Evolutionary conservation across 768 basidiomycete species (phyloP), one percentile per base, ranked within the genome.

Genomic region (Heimioporus sp.): DNA sequence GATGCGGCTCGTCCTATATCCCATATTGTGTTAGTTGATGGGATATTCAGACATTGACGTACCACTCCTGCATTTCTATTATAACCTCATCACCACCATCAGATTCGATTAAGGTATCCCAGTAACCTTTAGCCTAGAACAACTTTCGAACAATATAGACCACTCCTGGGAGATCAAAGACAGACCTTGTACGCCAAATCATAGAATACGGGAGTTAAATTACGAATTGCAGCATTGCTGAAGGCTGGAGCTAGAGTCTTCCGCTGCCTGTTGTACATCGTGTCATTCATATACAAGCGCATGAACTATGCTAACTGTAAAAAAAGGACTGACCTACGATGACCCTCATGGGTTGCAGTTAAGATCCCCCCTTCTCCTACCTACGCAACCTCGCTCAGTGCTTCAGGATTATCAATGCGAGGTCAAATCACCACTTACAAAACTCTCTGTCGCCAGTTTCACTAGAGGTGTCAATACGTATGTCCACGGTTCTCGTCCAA

Each of bases 291-390:
- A 24, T 5, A 24, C 21, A 24, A 2, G 5, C 21, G 2, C 21
- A 24, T 5, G 21, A 24, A 24, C 3, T 24, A 24, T 24, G 5
- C 21, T 24, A 24, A 24, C 21, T 5, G 21, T 24, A 24, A 24
- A 24, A 24, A 24, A 24, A 24, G 5, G 21, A 24, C 21, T 24
- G 45, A 76, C 78, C 79, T 69, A 39, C 63, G 69, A 47, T 81
- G 80, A 54, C 67, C 69, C 16, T 80, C 79, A 10, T 74, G 72
- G 31, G 75, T 65, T 1, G 62, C 41, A 62, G 52, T 58, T 4
- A 62, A 8, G 2, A 76, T 38, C 4, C 72, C 21, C 21, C 21
- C 72, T 16, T 58, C 64, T 1, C 75, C 72, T 24, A 24, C 21
- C 21, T 24, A 24, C 5, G 21, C 21, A 8, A 43, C 15, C 53